Percentiles rank a stretch among this genome's conserved stretches.
These are phyloP conservation scores for Vitis amurensis DNA, from an alignment of 164 flowering plant genomes.

Conservation along the genomic window DNA sequence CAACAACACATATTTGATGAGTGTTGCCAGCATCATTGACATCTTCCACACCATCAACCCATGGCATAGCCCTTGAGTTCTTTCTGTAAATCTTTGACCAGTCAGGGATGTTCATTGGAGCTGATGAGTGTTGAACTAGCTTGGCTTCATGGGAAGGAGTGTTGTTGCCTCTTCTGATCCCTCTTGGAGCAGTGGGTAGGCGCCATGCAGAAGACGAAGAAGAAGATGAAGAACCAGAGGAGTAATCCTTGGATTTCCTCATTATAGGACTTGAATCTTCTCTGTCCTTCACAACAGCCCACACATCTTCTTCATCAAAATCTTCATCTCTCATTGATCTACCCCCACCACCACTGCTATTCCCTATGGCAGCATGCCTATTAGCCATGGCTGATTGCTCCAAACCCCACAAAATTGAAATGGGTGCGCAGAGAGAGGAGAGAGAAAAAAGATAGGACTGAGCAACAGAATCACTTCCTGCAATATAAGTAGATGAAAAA, in stretches of 20 bases:
- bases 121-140: constrained; percentile 44
- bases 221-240: constrained; percentile 3
- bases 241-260: constrained; percentile 7
- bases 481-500: constrained; percentile 5
- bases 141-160: constrained; percentile 17
- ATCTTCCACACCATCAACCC: constrained; percentile 16
- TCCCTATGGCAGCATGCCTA: constrained; percentile 16
- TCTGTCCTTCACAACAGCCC: constrained; percentile 30
- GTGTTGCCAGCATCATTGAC: constrained; percentile 3
- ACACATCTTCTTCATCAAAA: constrained; percentile 54
- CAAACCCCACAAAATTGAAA: constrained; percentile 4
- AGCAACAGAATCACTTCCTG: background rate
- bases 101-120: constrained; percentile 60
- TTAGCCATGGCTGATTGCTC: constrained; percentile 27
- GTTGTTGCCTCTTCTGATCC: constrained; percentile 21
- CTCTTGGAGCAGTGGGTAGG: constrained; percentile 16
- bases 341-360: constrained; percentile 10
- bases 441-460: background rate
- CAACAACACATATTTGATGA: constrained; percentile 12
- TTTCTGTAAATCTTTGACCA: constrained; percentile 63
- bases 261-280: constrained; percentile 14
- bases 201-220: constrained; percentile 23
- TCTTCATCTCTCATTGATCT: constrained; percentile 34
- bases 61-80: constrained; percentile 16
- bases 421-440: background rate